A percentile compares a stretch with the other conserved stretches of the same genome.
Conservation (phyloP, 805 yeast genomes). For the Candida lessepsii region DNA sequence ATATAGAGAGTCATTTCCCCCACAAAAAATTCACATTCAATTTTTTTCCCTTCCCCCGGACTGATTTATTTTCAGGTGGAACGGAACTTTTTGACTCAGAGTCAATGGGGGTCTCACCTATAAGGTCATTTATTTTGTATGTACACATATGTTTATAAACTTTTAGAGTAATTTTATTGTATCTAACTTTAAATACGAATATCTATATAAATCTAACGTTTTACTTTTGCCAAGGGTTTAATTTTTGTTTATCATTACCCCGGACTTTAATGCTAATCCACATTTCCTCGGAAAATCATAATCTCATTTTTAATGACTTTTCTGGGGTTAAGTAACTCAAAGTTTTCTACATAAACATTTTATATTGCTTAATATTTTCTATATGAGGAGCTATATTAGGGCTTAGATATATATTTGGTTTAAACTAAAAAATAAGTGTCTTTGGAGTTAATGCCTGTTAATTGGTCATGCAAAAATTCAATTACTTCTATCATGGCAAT, state of each 20-base stretch:
- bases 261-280: not conserved
- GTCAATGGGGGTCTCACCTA: too few relatives aligned
- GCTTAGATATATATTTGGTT: not conserved
- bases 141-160: too few relatives aligned
- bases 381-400: too few relatives aligned
- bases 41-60: constrained; percentile 22
- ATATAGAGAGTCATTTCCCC: constrained; percentile 13
- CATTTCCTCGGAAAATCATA: constrained; percentile 8
- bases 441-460: not conserved
- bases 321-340: constrained; percentile 2
- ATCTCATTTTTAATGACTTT: not conserved
- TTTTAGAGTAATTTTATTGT: too few relatives aligned
- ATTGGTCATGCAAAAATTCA: constrained; percentile 1
- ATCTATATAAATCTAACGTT: not conserved
- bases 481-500: constrained; percentile 2
- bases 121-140: too few relatives aligned
- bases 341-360: too few relatives aligned
- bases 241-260: constrained; percentile 2
- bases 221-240: too few relatives aligned
- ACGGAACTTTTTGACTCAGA: constrained; percentile 9
- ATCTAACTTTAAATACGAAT: too few relatives aligned
- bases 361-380: too few relatives aligned
- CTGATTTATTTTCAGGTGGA: constrained; percentile 9
- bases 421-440: not conserved
- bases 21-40: constrained; percentile 14